Conservation (phyloP, 495 filamentous ascomycete species). For the Neurospora sp. region DNA sequence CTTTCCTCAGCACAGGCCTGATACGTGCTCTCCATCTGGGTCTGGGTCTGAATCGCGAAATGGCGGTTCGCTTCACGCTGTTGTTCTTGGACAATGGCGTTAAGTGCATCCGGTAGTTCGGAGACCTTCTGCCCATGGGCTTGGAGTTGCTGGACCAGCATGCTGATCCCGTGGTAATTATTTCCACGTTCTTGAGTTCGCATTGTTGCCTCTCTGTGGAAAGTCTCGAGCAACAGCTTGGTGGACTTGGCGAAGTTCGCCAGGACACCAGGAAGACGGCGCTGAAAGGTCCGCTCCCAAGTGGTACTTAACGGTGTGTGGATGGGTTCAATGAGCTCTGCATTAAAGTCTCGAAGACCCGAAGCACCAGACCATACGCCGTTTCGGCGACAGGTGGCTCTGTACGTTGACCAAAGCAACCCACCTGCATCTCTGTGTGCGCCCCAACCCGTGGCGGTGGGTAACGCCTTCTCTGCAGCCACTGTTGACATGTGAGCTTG, state of each 20-base stretch:
- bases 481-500: slow-evolving; percentile 1
- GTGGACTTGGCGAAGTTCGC: slow-evolving; percentile 3
- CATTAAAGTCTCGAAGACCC: slow-evolving; percentile 40
- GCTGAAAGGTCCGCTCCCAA: slow-evolving; percentile 49
- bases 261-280: slow-evolving; percentile 16
- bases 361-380: slow-evolving; percentile 24
- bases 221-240: slow-evolving; percentile 18
- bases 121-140: slow-evolving; percentile 25
- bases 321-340: slow-evolving; percentile 35
- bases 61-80: slow-evolving; percentile 48
- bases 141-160: slow-evolving; percentile 30
- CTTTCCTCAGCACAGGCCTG: slow-evolving; percentile 33
- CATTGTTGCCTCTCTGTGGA: slow-evolving; percentile 25
- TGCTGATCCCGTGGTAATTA: slow-evolving; percentile 15
- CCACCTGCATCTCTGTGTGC: slow-evolving; percentile 35
- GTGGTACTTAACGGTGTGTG: not conserved
- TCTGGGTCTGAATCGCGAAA: slow-evolving; percentile 37
- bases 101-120: slow-evolving; percentile 19
- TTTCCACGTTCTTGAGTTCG: slow-evolving; percentile 9
- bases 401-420: slow-evolving; percentile 47
- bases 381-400: slow-evolving; percentile 45
- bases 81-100: slow-evolving; percentile 24
- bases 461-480: slow-evolving; percentile 27
- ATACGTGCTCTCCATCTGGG: slow-evolving; percentile 40
- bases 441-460: slow-evolving; percentile 41